Percentiles rank a stretch among this genome's conserved stretches.
These are phyloP conservation scores for Schizophyllum amplum DNA, from an alignment of 1,284 basidiomycete genomes.

Conservation along the genomic window DNA sequence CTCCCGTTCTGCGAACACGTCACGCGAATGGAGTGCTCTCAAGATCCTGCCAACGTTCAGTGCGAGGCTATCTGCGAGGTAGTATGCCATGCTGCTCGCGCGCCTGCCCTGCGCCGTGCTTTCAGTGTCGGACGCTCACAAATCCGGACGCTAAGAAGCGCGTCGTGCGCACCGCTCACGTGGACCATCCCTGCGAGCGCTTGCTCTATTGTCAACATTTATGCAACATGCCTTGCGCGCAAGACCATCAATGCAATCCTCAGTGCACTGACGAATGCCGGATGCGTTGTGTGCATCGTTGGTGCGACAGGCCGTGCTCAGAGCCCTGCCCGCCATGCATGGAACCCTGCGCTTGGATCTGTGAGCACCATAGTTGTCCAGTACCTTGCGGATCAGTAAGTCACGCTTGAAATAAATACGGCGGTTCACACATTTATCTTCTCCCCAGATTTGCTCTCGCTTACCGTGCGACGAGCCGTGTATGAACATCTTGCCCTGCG, in stretches of 20 bases:
- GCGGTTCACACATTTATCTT: conserved; percentile 1
- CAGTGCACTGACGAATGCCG: conserved; percentile 43
- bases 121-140: conserved; percentile 34
- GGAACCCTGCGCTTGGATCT: conserved; percentile 52
- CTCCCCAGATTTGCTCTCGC: conserved; percentile 46
- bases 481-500: background rate
- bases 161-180: conserved; percentile 29
- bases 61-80: conserved; percentile 40
- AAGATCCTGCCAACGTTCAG: conserved; percentile 28
- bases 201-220: conserved; percentile 51
- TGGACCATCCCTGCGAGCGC: conserved; percentile 42
- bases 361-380: conserved; percentile 46
- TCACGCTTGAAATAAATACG: conserved; percentile 9
- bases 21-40: conserved; percentile 36
- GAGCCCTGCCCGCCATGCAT: conserved; percentile 57
- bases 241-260: conserved; percentile 41
- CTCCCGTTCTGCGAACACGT: conserved; percentile 54
- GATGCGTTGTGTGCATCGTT: conserved; percentile 47
- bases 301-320: conserved; percentile 42
- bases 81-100: conserved; percentile 48
- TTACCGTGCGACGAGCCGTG: conserved; percentile 24
- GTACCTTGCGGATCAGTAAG: conserved; percentile 67
- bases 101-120: conserved; percentile 40
- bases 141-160: conserved; percentile 13
- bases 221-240: conserved; percentile 43